These are phyloP conservation scores for Pezicula radicicola DNA, from an alignment of 2,329 filamentous ascomycete genomes.

Conservation along the genomic window DNA sequence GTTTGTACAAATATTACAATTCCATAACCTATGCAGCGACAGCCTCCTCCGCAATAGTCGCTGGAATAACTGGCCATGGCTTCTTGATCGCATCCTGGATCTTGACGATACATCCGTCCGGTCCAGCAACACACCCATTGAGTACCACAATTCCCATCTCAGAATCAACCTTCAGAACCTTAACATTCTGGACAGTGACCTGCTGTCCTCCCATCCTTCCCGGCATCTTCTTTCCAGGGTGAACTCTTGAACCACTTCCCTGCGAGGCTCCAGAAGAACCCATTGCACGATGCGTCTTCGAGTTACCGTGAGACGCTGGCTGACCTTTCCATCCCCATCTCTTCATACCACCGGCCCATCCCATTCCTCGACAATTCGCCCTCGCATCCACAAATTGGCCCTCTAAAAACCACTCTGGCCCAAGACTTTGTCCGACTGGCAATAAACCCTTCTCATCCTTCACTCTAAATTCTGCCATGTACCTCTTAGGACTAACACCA, in stretches of 20 bases:
- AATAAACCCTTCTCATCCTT: slow-evolving; percentile 69
- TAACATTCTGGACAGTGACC: slow-evolving; percentile 88
- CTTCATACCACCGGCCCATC: slow-evolving; percentile 98
- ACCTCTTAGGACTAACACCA: slow-evolving; percentile 78
- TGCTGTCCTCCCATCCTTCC: slow-evolving; percentile 90
- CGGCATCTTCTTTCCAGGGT: slow-evolving; percentile 97
- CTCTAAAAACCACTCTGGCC: slow-evolving; percentile 85
- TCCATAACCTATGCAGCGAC: slow-evolving; percentile 14
- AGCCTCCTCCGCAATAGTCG: slow-evolving; percentile 37
- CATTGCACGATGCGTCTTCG: slow-evolving; percentile 87
- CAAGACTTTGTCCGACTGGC: slow-evolving; percentile 70
- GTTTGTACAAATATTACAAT: slow-evolving; percentile 24
- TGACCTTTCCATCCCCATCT: slow-evolving; percentile 86
- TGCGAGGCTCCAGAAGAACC: slow-evolving; percentile 88
- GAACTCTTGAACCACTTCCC: slow-evolving; percentile 85
- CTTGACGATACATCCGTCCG: slow-evolving; percentile 80
- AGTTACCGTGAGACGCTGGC: slow-evolving; percentile 91
- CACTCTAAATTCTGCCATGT: slow-evolving; percentile 86
- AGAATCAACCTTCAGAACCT: slow-evolving; percentile 82
- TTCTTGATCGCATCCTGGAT: slow-evolving; percentile 92
- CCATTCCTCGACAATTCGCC: slow-evolving; percentile 79
- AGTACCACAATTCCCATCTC: slow-evolving; percentile 86
- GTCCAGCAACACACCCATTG: slow-evolving; percentile 81
- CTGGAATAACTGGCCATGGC: slow-evolving; percentile 60
- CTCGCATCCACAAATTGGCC: slow-evolving; percentile 89